Percentiles rank a stretch among this genome's conserved stretches.
These are phyloP conservation scores for Colletotrichum aenigma DNA, from an alignment of 2,329 filamentous ascomycete species.

Conservation along the genomic window DNA sequence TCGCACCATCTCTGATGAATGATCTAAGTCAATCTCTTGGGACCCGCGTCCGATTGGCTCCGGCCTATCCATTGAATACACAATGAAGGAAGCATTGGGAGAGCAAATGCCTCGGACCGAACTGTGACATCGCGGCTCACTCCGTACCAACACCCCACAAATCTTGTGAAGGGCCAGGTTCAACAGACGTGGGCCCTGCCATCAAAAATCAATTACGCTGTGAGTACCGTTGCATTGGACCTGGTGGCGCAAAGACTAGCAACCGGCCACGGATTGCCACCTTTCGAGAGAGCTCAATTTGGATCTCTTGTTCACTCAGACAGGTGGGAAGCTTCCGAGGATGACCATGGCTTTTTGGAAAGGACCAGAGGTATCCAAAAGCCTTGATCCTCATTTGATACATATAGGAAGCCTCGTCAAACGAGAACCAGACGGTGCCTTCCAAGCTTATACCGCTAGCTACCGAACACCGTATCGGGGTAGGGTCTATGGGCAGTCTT, in stretches of 20 bases:
- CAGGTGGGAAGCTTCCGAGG: not conserved
- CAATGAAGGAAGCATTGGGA: not conserved
- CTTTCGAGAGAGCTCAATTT: not conserved
- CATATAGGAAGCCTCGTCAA: not conserved
- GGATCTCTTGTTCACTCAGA: not conserved
- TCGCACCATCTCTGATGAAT: too few relatives aligned
- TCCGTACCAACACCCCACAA: not conserved
- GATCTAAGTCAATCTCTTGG: not conserved
- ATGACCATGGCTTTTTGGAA: not conserved
- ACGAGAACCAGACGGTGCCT: not conserved
- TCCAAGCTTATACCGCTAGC: not conserved
- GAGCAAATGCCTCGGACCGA: not conserved
- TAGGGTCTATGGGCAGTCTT: not conserved
- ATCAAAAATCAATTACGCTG: not conserved
- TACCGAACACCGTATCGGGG: not conserved
- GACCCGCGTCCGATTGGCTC: not conserved
- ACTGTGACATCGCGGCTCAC: not conserved
- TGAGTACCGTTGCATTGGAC: not conserved
- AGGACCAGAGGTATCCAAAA: not conserved
- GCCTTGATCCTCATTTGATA: not conserved
- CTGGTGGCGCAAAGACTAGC: not conserved
- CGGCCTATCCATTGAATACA: not conserved
- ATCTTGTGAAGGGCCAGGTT: not conserved
- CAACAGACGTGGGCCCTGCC: not conserved
- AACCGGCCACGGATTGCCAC: not conserved